Conservation (phyloP, 805 yeast genomes). For the Wickerhamomyces bovis region DNA sequence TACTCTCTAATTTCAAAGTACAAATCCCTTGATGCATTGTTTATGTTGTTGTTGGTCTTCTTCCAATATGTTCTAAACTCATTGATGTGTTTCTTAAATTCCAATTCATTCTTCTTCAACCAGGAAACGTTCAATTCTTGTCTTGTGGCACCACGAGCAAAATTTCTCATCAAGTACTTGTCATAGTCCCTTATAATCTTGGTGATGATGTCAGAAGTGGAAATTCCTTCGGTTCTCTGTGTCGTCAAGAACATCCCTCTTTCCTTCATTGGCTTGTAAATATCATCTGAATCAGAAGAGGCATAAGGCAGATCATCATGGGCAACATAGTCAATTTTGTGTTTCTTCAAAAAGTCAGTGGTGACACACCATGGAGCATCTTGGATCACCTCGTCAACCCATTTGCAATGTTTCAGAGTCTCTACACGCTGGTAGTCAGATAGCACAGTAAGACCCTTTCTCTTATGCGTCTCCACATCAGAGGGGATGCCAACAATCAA, state of each 20-base stretch:
- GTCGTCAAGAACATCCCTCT: conserved; percentile 89
- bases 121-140: conserved; percentile 95
- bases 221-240: conserved; percentile 93
- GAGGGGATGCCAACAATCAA: conserved; percentile 90
- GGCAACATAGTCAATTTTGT: conserved; percentile 91
- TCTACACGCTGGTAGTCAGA: conserved; percentile 85
- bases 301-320: conserved; percentile 97
- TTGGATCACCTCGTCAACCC: conserved; percentile 97
- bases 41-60: conserved; percentile 60
- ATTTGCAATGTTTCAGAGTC: conserved; percentile 84
- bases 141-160: conserved; percentile 95
- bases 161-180: conserved; percentile 92
- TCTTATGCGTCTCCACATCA: conserved; percentile 83
- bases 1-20: conserved; percentile 82
- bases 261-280: conserved; percentile 87
- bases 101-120: conserved; percentile 95
- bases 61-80: conserved; percentile 86
- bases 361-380: conserved; percentile 95
- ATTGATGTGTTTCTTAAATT: conserved; percentile 80
- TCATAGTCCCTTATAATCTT: conserved; percentile 94
- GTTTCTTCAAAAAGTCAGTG: conserved; percentile 69
- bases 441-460: conserved; percentile 90
- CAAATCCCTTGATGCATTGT: conserved; percentile 72
- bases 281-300: conserved; percentile 82
- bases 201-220: conserved; percentile 94